Base-by-base conservation (phyloP, 495 filamentous ascomycete genomes). In the Aspergillus haitiensis region DNA sequence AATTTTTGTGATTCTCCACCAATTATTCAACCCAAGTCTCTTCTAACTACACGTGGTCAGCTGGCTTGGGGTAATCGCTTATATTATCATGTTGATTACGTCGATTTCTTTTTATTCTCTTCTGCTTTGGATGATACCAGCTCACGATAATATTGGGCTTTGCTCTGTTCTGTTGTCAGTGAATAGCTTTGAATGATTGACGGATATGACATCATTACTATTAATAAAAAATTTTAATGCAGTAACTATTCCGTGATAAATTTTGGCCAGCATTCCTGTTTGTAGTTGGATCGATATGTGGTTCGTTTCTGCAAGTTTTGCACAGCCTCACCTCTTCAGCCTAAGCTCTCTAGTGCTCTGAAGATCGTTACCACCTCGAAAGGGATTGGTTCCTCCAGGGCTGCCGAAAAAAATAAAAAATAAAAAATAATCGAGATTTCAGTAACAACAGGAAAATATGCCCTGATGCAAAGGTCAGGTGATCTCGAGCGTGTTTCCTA, bases 111-210 rank as follows among this genome's bases (percentile, higher is more conserved):
- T 58, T 47, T 37, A 56, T 60, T 60, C 56, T 62, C 59, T 62
- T 66, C 57, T 55, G 36, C 64, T 71, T 69, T 68, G 67, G 67
- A 73, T 75, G 75, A 78, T 78, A 78, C 75, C 75, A 73, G 69
- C 73, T 74, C 70, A 75, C 69, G 66, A 59, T 68, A 65, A 64
- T 67, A 61, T 62, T 67, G 65, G 70, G 73, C 72, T 71, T 64
- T 67, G 60, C 56, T 67, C 45, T 64, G 62, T 63, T 48, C 56
- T 58, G 49, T 64, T 64, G 61, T 67, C 59, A 64, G 50, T 73
- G 59, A 66, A 72, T 72, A 69, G 60, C 52, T 64, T 69, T 70
- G 71, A 70, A 69, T 63, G 59, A 70, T 69, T 66, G 55, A 72
- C 64, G 68, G 64, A 65, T 69, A 74, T 72, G 67, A 64, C 59